Conservation (phyloP, 2,329 filamentous ascomycete species). For the Aspergillus tanneri region DNA sequence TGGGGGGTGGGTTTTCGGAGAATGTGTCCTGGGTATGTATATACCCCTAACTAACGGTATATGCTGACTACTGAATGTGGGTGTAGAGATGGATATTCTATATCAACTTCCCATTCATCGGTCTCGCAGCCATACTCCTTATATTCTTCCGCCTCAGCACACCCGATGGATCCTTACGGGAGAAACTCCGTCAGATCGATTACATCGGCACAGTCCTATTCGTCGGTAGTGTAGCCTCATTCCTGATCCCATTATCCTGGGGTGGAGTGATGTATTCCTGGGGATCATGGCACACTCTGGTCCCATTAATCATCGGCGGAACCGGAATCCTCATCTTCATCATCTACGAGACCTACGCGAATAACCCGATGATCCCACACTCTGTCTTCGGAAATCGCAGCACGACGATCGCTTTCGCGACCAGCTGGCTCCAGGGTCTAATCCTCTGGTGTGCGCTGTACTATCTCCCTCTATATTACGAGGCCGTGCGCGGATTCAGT, state of each 20-base stretch:
- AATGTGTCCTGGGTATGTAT: conserved; percentile 20
- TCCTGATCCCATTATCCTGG: conserved; percentile 63
- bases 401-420: conserved; percentile 27
- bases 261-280: conserved; percentile 66
- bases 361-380: conserved; percentile 37
- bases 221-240: conserved; percentile 57
- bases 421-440: conserved; percentile 41
- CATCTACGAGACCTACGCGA: conserved; percentile 14
- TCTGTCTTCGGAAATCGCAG: conserved; percentile 48
- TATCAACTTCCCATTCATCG: conserved; percentile 30
- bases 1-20: conserved; percentile 30
- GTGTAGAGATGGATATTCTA: conserved; percentile 31
- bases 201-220: conserved; percentile 64
- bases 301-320: conserved; percentile 60
- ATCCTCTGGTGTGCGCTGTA: conserved; percentile 52
- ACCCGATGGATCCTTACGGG: conserved; percentile 3
- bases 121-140: conserved; percentile 19
- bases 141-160: conserved; percentile 19
- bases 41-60: not conserved
- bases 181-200: conserved; percentile 40
- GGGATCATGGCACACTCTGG: conserved; percentile 61
- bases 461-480: conserved; percentile 50
- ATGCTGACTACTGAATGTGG: not conserved
- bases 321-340: conserved; percentile 39
- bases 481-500: conserved; percentile 51